A percentile compares a stretch with the other conserved stretches of the same genome.
Conservation (phyloP, 2,329 filamentous ascomycete species). For the Stemphylium vesicarium region DNA sequence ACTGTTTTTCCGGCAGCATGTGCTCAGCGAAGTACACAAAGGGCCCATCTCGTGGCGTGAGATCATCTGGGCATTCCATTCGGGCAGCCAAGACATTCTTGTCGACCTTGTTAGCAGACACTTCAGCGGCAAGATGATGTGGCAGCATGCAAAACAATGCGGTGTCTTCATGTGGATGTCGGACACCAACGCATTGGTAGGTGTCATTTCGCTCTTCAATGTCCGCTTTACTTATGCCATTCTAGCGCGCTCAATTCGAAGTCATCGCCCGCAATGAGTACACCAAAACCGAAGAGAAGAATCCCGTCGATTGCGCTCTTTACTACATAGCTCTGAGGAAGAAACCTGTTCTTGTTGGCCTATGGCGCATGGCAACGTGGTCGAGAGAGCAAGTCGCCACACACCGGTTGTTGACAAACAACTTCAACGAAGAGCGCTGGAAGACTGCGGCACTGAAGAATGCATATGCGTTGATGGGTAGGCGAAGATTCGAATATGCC, state of each 20-base stretch:
- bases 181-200: slow-evolving; percentile 76
- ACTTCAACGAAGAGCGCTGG: slow-evolving; percentile 88
- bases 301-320: slow-evolving; percentile 87
- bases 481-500: slow-evolving; percentile 89
- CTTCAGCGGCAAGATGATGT: slow-evolving; percentile 79
- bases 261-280: slow-evolving; percentile 92
- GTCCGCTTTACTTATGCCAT: neutral
- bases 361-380: slow-evolving; percentile 95
- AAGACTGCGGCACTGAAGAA: slow-evolving; percentile 91
- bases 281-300: slow-evolving; percentile 82
- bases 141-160: slow-evolving; percentile 83
- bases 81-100: slow-evolving; percentile 85
- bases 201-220: slow-evolving; percentile 31
- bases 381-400: slow-evolving; percentile 85
- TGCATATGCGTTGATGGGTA: slow-evolving; percentile 91
- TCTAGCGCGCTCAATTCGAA: slow-evolving; percentile 79
- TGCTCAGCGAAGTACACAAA: slow-evolving; percentile 68
- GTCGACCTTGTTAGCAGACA: slow-evolving; percentile 81
- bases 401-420: slow-evolving; percentile 80
- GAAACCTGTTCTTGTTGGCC: slow-evolving; percentile 84
- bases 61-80: slow-evolving; percentile 86
- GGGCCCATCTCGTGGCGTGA: slow-evolving; percentile 73
- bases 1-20: slow-evolving; percentile 84
- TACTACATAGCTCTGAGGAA: slow-evolving; percentile 91
- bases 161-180: slow-evolving; percentile 96